Conservation (phyloP, 2,329 filamentous ascomycete genomes). For the Westerdykella aurantiaca region DNA sequence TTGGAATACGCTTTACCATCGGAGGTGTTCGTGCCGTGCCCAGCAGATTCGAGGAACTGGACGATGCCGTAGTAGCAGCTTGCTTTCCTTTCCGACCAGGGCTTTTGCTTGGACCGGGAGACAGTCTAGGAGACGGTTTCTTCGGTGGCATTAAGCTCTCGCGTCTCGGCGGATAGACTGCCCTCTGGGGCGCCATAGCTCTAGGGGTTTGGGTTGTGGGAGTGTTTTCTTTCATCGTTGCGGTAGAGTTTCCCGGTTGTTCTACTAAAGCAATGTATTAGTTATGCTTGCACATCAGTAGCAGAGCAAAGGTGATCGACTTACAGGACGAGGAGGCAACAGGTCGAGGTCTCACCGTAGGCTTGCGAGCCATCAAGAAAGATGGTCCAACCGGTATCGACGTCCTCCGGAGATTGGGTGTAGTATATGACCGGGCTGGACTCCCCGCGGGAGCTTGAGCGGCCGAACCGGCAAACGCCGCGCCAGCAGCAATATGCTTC, state of each 20-base stretch:
- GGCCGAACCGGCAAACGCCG: constrained; percentile 8
- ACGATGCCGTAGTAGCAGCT: constrained; percentile 10
- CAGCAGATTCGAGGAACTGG: constrained; percentile 11
- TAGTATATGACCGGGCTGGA: constrained; percentile 25
- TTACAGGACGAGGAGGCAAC: neutral
- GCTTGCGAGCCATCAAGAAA: constrained; percentile 16
- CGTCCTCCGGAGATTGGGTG: constrained; percentile 22
- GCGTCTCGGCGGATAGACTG: constrained; percentile 14
- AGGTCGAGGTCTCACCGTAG: constrained; percentile 8
- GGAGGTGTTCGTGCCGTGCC: constrained; percentile 18
- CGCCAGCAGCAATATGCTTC: constrained; percentile 15
- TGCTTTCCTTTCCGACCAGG: constrained; percentile 13
- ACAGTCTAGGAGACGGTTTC: constrained; percentile 11
- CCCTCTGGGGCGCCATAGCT: constrained; percentile 15
- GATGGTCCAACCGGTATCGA: neutral
- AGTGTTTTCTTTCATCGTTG: constrained; percentile 6
- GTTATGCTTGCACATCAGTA: too few species aligned
- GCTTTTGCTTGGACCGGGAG: constrained; percentile 9
- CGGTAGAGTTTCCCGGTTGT: too few species aligned
- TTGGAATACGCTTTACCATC: constrained; percentile 12
- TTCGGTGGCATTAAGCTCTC: constrained; percentile 15
- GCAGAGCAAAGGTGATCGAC: neutral
- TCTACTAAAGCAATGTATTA: too few species aligned
- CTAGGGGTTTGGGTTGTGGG: constrained; percentile 8
- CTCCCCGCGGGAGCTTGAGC: constrained; percentile 10